Conservation (phyloP, 371 early-diverging fungal genomes). For the Circinella minor region DNA sequence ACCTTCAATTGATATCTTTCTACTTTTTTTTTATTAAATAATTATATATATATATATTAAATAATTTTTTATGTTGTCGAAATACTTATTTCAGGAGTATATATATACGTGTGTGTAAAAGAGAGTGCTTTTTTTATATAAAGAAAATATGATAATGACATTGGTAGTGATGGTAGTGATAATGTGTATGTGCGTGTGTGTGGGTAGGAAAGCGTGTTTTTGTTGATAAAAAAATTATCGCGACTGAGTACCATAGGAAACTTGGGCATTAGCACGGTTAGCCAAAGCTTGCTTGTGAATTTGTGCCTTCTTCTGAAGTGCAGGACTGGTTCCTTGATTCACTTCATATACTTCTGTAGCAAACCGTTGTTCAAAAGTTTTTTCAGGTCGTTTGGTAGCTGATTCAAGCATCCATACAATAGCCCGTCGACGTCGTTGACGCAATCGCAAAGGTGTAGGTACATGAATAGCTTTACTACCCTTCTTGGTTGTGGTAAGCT, state of each 20-base stretch:
- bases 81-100: too few relatives aligned
- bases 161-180: background rate
- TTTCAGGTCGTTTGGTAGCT: constrained; percentile 66
- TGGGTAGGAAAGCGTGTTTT: background rate
- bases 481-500: constrained; percentile 64
- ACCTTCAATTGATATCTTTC: too few relatives aligned
- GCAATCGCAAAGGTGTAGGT: constrained; percentile 80
- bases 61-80: too few relatives aligned
- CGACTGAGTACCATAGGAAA: constrained; percentile 46
- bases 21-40: too few relatives aligned
- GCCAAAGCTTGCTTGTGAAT: constrained; percentile 77
- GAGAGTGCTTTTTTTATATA: too few relatives aligned
- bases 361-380: constrained; percentile 72
- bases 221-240: constrained; percentile 20
- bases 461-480: constrained; percentile 84
- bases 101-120: too few relatives aligned
- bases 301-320: constrained; percentile 65
- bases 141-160: too few relatives aligned
- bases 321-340: constrained; percentile 73
- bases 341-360: constrained; percentile 85
- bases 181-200: background rate
- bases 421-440: constrained; percentile 82
- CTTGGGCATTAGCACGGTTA: constrained; percentile 83
- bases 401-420: constrained; percentile 91
- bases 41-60: too few relatives aligned